These are phyloP conservation scores for Suillus subaureus DNA, from an alignment of 768 basidiomycete genomes.

Conservation along the genomic window DNA sequence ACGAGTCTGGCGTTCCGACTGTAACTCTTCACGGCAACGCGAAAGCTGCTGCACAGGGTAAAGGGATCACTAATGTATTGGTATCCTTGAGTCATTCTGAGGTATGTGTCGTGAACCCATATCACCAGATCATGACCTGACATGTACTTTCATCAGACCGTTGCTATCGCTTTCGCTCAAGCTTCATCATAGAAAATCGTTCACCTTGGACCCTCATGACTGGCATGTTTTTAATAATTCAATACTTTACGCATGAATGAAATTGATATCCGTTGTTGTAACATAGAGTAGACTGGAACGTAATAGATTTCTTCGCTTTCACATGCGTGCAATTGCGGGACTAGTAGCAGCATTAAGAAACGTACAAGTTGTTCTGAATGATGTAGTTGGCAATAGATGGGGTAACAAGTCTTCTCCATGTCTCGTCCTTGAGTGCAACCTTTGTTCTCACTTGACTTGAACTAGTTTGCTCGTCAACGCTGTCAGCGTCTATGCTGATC, in stretches of 20 bases:
- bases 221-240: background rate
- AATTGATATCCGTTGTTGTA: constrained; percentile 4
- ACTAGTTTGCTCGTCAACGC: constrained; percentile 56
- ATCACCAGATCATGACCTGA: constrained; percentile 17
- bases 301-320: constrained; percentile 18
- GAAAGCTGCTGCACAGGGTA: constrained; percentile 65
- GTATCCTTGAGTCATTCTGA: constrained; percentile 94
- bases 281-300: constrained; percentile 4
- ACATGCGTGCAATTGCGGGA: background rate
- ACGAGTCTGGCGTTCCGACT: constrained; percentile 74
- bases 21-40: constrained; percentile 83
- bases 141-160: constrained; percentile 49
- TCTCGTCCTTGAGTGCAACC: constrained; percentile 20
- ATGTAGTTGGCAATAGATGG: constrained; percentile 54
- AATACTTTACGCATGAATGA: constrained; percentile 7
- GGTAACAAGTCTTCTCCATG: constrained; percentile 54
- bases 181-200: constrained; percentile 41
- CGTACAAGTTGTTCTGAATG: constrained; percentile 47
- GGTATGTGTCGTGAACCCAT: constrained; percentile 46
- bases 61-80: constrained; percentile 73
- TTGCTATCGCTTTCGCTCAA: constrained; percentile 88
- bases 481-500: constrained; percentile 59
- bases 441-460: constrained; percentile 64
- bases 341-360: background rate
- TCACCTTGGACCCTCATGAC: constrained; percentile 1